These are phyloP conservation scores for Pedinophyceae sp. DNA, from an alignment of 139 green algal genomes.

Conservation along the genomic window DNA sequence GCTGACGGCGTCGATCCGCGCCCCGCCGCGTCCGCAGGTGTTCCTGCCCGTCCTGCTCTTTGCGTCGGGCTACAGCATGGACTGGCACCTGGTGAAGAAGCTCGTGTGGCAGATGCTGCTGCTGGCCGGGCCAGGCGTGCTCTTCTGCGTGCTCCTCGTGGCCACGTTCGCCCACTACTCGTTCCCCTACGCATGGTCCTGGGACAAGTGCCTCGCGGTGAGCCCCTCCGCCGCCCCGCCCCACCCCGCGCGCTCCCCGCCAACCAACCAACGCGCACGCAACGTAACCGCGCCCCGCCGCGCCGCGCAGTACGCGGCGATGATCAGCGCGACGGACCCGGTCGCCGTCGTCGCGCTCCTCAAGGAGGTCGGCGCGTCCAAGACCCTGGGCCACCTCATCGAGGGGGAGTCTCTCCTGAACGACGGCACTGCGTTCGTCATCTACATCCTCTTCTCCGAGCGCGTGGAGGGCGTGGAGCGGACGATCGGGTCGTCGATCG, in stretches of 20 bases:
- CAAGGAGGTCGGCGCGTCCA: conserved; percentile 33
- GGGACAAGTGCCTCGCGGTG: conserved; percentile 14
- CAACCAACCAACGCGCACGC: too few relatives aligned
- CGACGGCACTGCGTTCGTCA: conserved; percentile 51
- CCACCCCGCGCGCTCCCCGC: too few relatives aligned
- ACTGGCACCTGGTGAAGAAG: conserved; percentile 36
- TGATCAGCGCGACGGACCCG: conserved; percentile 52
- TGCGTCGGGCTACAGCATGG: conserved; percentile 17
- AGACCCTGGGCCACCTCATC: conserved; percentile 39
- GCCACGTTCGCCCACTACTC: conserved; percentile 27
- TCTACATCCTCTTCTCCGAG: conserved; percentile 34
- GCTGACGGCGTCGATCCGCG: too few relatives aligned
- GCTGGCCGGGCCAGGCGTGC: conserved; percentile 29
- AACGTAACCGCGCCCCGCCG: not conserved
- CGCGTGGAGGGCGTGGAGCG: conserved; percentile 8
- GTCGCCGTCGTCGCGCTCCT: conserved; percentile 53
- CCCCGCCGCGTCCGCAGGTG: too few relatives aligned
- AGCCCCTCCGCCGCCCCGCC: not conserved
- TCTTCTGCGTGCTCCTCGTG: conserved; percentile 24
- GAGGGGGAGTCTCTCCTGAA: conserved; percentile 64
- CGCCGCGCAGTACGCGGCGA: conserved; percentile 28
- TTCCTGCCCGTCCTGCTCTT: conserved; percentile 43
- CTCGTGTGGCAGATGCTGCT: conserved; percentile 18
- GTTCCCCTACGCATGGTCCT: conserved; percentile 47
- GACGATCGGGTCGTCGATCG: conserved; percentile 7